Percentiles rank a stretch among this genome's conserved stretches.
These are phyloP conservation scores for Candida insectorum DNA, from an alignment of 805 yeast species.

Conservation along the genomic window DNA sequence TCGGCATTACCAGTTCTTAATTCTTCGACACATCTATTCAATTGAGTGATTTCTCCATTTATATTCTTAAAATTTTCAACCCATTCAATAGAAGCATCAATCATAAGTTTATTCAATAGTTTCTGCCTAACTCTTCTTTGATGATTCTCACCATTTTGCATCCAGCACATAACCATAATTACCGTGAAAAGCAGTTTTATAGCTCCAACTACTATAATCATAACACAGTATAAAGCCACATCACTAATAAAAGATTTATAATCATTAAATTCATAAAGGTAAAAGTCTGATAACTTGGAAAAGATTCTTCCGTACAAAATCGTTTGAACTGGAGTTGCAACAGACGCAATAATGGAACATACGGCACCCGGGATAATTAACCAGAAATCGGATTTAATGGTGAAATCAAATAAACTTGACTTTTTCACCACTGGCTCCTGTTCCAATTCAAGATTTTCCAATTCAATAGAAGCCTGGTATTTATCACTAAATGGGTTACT, in stretches of 20 bases:
- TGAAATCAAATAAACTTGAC: conserved; percentile 15
- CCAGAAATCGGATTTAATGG: conserved; percentile 13
- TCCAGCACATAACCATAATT: conserved; percentile 60
- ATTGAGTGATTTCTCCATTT: conserved; percentile 62
- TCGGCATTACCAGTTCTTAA: conserved; percentile 65
- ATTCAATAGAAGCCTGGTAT: conserved; percentile 2
- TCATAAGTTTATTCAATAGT: conserved; percentile 44
- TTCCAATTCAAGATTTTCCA: background rate
- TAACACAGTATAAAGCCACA: conserved; percentile 24
- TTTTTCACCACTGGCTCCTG: conserved; percentile 1
- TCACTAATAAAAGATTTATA: conserved; percentile 21
- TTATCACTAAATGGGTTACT: conserved; percentile 3
- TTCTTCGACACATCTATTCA: conserved; percentile 74
- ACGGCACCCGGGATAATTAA: conserved; percentile 21
- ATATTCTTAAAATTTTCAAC: conserved; percentile 54
- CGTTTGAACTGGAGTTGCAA: conserved; percentile 58
- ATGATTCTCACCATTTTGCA: conserved; percentile 68
- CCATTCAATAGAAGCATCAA: conserved; percentile 51
- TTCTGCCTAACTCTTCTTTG: conserved; percentile 51
- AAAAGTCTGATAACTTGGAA: conserved; percentile 23
- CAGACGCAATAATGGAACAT: conserved; percentile 49
- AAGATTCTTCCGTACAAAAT: conserved; percentile 68
- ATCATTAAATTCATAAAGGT: conserved; percentile 26
- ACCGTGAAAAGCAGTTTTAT: conserved; percentile 38
- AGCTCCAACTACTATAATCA: conserved; percentile 31